A percentile compares a stretch with the other conserved stretches of the same genome.
Evolutionary conservation across 129 eudicot genomes (phyloP).

Genomic region (Arctium minus): DNA sequence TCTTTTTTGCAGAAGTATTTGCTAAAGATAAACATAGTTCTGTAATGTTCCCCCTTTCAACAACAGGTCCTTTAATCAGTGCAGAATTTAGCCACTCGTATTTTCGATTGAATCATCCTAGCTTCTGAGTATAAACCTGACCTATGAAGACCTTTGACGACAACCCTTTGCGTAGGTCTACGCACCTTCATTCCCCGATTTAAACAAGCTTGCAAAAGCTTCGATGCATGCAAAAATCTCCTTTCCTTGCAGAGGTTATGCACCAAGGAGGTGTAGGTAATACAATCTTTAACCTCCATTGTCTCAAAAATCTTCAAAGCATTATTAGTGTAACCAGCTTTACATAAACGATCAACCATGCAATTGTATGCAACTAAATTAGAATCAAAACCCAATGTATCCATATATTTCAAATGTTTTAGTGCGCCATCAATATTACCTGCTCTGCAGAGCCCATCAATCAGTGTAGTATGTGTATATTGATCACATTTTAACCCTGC

Average conservation of each 20-base stretch:
- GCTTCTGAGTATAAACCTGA: conserved; percentile 42
- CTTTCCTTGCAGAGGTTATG: conserved; percentile 60
- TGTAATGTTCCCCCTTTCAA: not conserved
- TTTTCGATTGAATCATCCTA: conserved; percentile 41
- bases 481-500: conserved; percentile 55
- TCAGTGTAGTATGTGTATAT: conserved; percentile 68
- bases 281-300: conserved; percentile 57
- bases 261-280: conserved; percentile 75
- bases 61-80: not conserved
- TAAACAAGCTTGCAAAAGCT: conserved; percentile 57
- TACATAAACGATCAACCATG: conserved; percentile 71
- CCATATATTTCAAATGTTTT: conserved; percentile 45
- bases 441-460: conserved; percentile 64
- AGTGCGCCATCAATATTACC: conserved; percentile 55
- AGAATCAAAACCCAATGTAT: conserved; percentile 46
- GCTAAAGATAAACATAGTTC: not conserved
- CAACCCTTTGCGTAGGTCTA: conserved; percentile 50
- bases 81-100: conserved; percentile 39
- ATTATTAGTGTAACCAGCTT: conserved; percentile 43
- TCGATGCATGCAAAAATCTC: conserved; percentile 50
- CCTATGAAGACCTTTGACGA: conserved; percentile 47
- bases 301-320: conserved; percentile 54
- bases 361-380: conserved; percentile 69
- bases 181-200: conserved; percentile 47
- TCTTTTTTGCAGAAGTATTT: not conserved